These are phyloP conservation scores for Panicum miliaceum DNA, from an alignment of 176 grass and related monocot genomes.

Conservation along the genomic window DNA sequence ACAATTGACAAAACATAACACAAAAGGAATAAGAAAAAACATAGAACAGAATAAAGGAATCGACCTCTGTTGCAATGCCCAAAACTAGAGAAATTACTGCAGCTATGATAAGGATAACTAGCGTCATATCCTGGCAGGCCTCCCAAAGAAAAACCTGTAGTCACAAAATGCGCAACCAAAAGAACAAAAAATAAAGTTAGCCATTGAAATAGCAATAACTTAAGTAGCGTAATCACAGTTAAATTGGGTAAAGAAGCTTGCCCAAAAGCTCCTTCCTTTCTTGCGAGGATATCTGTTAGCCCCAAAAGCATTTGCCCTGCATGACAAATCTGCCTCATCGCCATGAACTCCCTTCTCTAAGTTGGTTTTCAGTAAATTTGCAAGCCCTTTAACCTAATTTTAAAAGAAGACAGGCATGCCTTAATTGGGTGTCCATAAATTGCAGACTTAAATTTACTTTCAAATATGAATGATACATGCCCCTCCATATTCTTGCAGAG, in stretches of 20 bases:
- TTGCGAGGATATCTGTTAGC: slow-evolving; percentile 93
- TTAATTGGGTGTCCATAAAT: slow-evolving; percentile 36
- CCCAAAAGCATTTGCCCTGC: slow-evolving; percentile 76
- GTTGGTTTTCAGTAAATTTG: slow-evolving; percentile 74
- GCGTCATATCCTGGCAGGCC: slow-evolving; percentile 87
- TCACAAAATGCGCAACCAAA: slow-evolving; percentile 17
- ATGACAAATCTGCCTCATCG: slow-evolving; percentile 77
- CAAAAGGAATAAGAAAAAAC: neutral
- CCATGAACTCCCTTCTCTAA: slow-evolving; percentile 71
- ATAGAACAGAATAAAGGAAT: slow-evolving; percentile 6
- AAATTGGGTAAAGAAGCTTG: slow-evolving; percentile 36
- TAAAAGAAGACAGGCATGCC: slow-evolving; percentile 42
- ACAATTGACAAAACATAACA: neutral
- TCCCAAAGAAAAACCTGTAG: slow-evolving; percentile 95
- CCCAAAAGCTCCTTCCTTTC: slow-evolving; percentile 89
- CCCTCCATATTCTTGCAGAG: slow-evolving; percentile 83
- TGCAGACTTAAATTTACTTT: slow-evolving; percentile 33
- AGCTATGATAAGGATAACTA: slow-evolving; percentile 89
- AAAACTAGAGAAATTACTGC: slow-evolving; percentile 80
- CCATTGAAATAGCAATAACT: slow-evolving; percentile 12
- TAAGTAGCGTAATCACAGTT: slow-evolving; percentile 27
- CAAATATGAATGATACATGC: slow-evolving; percentile 56
- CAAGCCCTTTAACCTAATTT: slow-evolving; percentile 75
- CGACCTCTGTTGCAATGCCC: slow-evolving; percentile 93
- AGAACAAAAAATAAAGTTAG: slow-evolving; percentile 27